Conservation (phyloP, 352 stramenopile species). For the Globisporangium lucens region DNA sequence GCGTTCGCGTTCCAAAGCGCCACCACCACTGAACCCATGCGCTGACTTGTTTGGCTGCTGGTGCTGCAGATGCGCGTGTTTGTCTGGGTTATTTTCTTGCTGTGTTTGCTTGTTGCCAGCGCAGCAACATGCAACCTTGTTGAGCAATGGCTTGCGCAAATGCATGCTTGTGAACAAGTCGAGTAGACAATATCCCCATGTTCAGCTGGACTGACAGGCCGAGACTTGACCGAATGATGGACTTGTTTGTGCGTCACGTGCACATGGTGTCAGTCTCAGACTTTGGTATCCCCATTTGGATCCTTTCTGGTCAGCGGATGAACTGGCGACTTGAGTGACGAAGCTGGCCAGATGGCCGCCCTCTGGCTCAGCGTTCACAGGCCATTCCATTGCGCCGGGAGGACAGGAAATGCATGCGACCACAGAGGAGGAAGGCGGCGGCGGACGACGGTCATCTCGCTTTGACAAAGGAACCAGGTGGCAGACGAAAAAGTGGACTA, state of each 20-base stretch:
- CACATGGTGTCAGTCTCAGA: neutral
- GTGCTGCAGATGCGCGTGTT: neutral
- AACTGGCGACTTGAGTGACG: conserved; percentile 7
- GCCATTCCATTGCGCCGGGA: neutral
- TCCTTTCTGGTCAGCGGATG: conserved; percentile 1
- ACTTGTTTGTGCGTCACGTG: neutral
- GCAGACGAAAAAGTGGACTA: neutral
- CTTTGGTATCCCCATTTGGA: neutral
- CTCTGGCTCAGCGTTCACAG: neutral
- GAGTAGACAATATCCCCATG: neutral
- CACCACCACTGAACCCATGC: neutral
- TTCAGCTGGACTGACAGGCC: neutral
- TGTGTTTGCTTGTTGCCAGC: neutral
- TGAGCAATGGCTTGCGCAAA: neutral
- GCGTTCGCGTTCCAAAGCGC: neutral
- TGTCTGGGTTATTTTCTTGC: neutral
- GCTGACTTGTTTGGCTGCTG: neutral
- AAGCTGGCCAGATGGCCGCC: neutral
- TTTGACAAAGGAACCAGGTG: neutral
- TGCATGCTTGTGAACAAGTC: no score
- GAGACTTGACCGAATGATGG: neutral
- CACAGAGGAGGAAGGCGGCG: neutral
- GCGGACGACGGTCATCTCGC: neutral
- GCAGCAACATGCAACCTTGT: neutral
- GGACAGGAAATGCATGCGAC: neutral